Percentiles rank a stretch among this genome's conserved stretches.
Conservation (phyloP, 2,329 filamentous ascomycete species). For the Lasiodiplodia sp. region DNA sequence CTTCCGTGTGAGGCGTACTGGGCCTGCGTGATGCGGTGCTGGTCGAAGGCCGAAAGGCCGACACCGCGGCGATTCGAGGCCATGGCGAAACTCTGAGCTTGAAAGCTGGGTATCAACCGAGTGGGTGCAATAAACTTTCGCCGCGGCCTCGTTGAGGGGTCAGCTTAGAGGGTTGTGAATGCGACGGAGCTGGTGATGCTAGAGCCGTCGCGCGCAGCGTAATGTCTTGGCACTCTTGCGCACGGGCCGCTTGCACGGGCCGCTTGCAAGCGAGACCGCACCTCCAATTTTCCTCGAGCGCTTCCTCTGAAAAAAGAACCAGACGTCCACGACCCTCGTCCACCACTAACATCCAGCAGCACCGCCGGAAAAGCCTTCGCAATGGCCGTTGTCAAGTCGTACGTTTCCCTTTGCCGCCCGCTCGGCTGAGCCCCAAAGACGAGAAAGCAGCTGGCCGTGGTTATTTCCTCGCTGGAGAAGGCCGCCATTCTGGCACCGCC, state of each 20-base stretch:
- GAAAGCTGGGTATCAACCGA: background rate
- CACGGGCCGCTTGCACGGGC: slow-evolving; percentile 2
- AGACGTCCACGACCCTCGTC: slow-evolving; percentile 37
- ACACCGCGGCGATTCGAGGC: slow-evolving; percentile 72
- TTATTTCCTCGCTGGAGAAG: slow-evolving; percentile 79
- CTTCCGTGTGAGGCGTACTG: slow-evolving; percentile 92
- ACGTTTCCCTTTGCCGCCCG: slow-evolving; percentile 55
- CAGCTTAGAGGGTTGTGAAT: background rate
- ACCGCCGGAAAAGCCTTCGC: slow-evolving; percentile 49
- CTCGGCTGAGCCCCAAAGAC: slow-evolving; percentile 34
- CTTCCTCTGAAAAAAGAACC: slow-evolving; percentile 15
- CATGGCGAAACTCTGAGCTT: slow-evolving; percentile 36
- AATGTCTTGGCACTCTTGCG: background rate
- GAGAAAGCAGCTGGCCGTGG: slow-evolving; percentile 64
- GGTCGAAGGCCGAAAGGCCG: slow-evolving; percentile 87
- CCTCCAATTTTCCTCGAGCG: slow-evolving; percentile 23
- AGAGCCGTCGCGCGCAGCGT: slow-evolving; percentile 1
- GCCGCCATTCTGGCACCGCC: slow-evolving; percentile 56
- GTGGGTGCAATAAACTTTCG: background rate
- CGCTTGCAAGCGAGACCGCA: slow-evolving; percentile 28
- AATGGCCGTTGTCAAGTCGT: slow-evolving; percentile 63
- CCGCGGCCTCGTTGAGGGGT: background rate
- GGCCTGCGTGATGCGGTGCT: slow-evolving; percentile 79
- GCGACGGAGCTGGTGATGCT: background rate
- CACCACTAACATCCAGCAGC: slow-evolving; percentile 52